These are phyloP conservation scores for Globisporangium barbulae DNA, from an alignment of 352 stramenopile species.

Conservation along the genomic window DNA sequence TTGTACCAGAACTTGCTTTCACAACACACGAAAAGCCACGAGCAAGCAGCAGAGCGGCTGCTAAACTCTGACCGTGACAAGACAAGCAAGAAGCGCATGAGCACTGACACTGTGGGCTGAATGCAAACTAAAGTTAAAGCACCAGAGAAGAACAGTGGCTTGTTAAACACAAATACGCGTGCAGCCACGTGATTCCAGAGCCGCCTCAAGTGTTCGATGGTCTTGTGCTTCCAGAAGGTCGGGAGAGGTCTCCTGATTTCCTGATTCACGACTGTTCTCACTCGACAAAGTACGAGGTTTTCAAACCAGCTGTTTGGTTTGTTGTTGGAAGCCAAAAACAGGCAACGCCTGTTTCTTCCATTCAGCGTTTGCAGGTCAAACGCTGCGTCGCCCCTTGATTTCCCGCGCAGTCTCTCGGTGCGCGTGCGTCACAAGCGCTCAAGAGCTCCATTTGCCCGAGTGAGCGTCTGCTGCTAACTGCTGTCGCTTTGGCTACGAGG, in stretches of 20 bases:
- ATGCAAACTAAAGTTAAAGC: too few relatives aligned
- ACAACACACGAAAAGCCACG: too few relatives aligned
- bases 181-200: too few relatives aligned
- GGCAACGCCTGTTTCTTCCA: conserved; percentile 1
- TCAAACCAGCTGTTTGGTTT: not conserved
- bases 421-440: not conserved
- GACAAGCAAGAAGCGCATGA: too few relatives aligned
- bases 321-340: not conserved
- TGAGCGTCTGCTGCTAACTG: not conserved
- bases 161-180: too few relatives aligned
- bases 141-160: not conserved
- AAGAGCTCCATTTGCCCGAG: too few relatives aligned
- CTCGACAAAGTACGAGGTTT: not conserved
- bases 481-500: not conserved
- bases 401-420: not conserved
- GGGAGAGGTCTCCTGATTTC: not conserved
- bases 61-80: too few relatives aligned
- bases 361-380: not conserved
- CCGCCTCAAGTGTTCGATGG: not conserved
- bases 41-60: too few relatives aligned
- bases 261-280: not conserved
- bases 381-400: not conserved
- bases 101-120: too few relatives aligned
- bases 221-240: not conserved
- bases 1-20: too few relatives aligned